Evolutionary conservation across 192 early-diverging fungal genomes (phyloP), one percentile per base, ranked within the genome.

Genomic region (Coemansia sp.): DNA sequence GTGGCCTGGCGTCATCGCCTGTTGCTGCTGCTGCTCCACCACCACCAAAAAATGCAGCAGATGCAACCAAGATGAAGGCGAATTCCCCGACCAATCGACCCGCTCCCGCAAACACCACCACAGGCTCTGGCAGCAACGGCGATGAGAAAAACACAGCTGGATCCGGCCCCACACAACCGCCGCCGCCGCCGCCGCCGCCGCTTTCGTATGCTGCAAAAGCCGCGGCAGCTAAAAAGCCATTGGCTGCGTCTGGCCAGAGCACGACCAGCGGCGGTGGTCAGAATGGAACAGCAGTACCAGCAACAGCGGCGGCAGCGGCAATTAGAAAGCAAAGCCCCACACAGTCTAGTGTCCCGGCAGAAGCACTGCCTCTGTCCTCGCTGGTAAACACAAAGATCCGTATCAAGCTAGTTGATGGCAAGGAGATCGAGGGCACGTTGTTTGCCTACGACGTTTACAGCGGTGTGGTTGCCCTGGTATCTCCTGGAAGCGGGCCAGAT

Each of bases 391-490:
- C 78, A 0, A 49, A 49, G 42, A 55, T 81, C 40, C 55, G 67
- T 20, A 32, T 81, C 12, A 71, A 70, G n/a, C 64, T 72, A 49
- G 55, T 72, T 2, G 69, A 75, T 46, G 70, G 65, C 60, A 45
- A 51, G 37, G 45, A 39, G 11, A 61, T 71, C 12, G 72, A 81
- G 70, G 78, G 78, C 6, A 32, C 68, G 42, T 41, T 81, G 60
- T 81, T 69, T 45, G 65, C 78, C 41, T 81, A 72, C 67, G 78
- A 81, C 37, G 78, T 81, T 32, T 81, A 75, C 67, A 81, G 78
- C 64, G 78, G 78, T 19, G 73, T 81, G 7, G 58, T 69, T 16
- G 78, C 78, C 5, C 53, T 81, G 58, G 53, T 75, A 8, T 70
- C 77, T 22, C 43, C 65, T 1, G 16, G 44, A 22, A 50, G 44